These are phyloP conservation scores for Rutstroemia sp. DNA, from an alignment of 2,329 filamentous ascomycete species.

Conservation along the genomic window DNA sequence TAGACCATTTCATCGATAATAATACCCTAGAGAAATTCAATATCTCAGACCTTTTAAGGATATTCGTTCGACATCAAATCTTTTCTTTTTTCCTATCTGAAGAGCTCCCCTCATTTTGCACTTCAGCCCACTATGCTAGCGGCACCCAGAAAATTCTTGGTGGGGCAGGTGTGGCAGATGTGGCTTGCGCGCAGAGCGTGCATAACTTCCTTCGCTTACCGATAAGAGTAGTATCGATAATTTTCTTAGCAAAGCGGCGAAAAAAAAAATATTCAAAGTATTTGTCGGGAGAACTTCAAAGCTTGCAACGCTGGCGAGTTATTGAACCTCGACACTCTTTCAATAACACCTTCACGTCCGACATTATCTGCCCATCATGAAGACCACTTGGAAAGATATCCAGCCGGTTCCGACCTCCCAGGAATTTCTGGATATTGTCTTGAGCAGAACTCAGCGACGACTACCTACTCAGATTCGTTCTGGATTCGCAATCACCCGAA, in stretches of 20 bases:
- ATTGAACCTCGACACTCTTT: constrained; percentile 2
- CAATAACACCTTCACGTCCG: not conserved
- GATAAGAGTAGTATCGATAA: constrained; percentile 9
- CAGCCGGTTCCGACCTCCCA: constrained; percentile 83
- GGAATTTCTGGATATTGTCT: constrained; percentile 96
- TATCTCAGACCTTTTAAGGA: too few relatives aligned
- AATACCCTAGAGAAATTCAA: too few relatives aligned
- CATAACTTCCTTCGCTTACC: not conserved
- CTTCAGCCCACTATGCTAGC: too few relatives aligned
- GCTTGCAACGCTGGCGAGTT: not conserved
- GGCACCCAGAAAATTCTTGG: too few relatives aligned
- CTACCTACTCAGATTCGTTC: constrained; percentile 92
- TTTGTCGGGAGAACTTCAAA: constrained; percentile 10
- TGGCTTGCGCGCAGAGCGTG: too few relatives aligned
- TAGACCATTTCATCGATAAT: too few relatives aligned
- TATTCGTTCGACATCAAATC: too few relatives aligned
- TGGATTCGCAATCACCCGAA: constrained; percentile 93
- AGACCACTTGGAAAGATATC: constrained; percentile 68
- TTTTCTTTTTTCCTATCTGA: too few relatives aligned
- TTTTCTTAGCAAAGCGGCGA: constrained; percentile 3
- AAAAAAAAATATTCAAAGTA: constrained; percentile 11
- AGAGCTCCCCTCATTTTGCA: too few relatives aligned
- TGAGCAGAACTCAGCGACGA: constrained; percentile 86
- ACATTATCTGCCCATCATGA: constrained; percentile 38
- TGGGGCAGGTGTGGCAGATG: too few relatives aligned